phyloP scores from a whole-genome alignment of 352 stramenopile species.

The Globisporangium ultimum region DNA sequence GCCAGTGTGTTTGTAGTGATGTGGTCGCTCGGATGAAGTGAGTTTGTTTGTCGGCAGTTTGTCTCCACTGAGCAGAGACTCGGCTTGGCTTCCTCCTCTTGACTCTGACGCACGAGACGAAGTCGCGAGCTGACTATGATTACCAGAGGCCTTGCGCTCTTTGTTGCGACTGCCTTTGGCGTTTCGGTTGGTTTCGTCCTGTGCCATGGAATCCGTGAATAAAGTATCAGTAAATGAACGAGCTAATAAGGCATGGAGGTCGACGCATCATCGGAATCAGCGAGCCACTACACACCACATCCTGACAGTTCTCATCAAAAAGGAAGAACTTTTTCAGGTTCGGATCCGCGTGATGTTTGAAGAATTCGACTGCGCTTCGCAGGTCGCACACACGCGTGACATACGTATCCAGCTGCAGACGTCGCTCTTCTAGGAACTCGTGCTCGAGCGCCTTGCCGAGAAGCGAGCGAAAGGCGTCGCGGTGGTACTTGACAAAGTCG shows the following conservation, averaged over 20 bases:
- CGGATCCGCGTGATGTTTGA: constrained; percentile 42
- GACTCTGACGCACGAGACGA: no score
- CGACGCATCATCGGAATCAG: neutral
- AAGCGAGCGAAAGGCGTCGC: constrained; percentile 43
- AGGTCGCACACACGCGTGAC: constrained; percentile 41
- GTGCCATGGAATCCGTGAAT: neutral
- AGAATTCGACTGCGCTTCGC: constrained; percentile 45
- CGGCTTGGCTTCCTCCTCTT: no score
- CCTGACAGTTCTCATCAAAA: constrained; percentile 63
- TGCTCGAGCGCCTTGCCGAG: constrained; percentile 46
- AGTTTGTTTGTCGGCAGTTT: no score
- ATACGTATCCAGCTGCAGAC: constrained; percentile 52
- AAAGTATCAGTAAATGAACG: no score
- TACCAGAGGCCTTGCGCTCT: neutral
- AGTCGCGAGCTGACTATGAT: no score
- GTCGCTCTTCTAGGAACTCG: constrained; percentile 58
- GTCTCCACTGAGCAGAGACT: no score
- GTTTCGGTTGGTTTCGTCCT: constrained; percentile 31
- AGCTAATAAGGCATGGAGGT: neutral
- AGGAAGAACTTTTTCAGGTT: constrained; percentile 55
- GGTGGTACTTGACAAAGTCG: constrained; percentile 52
- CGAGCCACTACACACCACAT: constrained; percentile 35
- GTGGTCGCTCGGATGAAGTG: no score
- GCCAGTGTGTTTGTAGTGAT: no score
- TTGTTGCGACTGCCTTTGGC: constrained; percentile 21